Evolutionary conservation across 345 rosid genomes (phyloP), one percentile per base, ranked within the genome.

Genomic region (Dimocarpus longan): DNA sequence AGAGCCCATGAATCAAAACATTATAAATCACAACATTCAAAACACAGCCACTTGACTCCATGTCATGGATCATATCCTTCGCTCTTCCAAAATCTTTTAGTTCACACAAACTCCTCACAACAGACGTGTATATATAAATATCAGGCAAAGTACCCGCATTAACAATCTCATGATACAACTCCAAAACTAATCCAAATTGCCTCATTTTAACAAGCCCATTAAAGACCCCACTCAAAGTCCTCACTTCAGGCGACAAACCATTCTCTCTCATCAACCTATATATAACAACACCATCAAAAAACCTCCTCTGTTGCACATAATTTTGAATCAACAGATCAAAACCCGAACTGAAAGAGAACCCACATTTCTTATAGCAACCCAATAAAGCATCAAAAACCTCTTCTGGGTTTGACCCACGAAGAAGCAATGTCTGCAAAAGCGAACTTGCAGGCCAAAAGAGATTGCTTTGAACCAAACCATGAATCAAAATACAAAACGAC

Each of bases 361-460:
- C 77, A 79, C 83, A 89, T 73, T 77, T 78, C 79, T 46, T 73
- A 69, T 88, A 83, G 72, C 89, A 89, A 72, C 83, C 80, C 76
- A 80, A 82, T 48, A 96, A 87, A 70, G 78, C 68, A 28, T 80
- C 63, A 80, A 96, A 93, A 70, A 84, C 91, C 75, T 88, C 88
- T 77, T 84, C 81, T 65, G 99, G 91, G 68, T 80, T 85, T 81
- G 86, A 74, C 72, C 84, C 81, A 66, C 93, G 97, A 80, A 89
- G 84, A 18, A 95, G 74, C 83, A 93, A 84, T 60, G 97, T 94
- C 60, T 94, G 95, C 74, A 94, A 73, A 8, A 94, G 87, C 52
- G 99, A 96, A 12, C 95, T 91, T 3, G 99, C 99, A 40, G 99
- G 97, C 97, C 99, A 96, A 60, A 82, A 89, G 73, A 87, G 84